Conservation (phyloP, 2,329 filamentous ascomycete genomes). For the Epichloe brachyelytri region DNA sequence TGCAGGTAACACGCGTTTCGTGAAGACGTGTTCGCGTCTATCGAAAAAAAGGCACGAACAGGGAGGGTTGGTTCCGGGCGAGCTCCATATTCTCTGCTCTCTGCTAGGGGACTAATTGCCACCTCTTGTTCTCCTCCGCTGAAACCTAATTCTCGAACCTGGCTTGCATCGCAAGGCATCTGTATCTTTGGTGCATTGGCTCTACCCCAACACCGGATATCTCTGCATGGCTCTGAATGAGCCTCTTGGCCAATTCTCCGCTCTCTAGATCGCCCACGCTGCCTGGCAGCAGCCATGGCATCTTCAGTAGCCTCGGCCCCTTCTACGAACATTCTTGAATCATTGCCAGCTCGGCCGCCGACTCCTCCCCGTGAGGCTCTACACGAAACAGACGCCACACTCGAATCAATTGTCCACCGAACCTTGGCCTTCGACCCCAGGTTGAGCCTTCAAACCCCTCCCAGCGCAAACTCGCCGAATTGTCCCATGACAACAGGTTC, state of each 20-base stretch:
- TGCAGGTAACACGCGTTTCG: constrained; percentile 3
- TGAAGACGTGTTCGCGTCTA: constrained; percentile 8
- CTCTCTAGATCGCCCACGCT: constrained; percentile 28
- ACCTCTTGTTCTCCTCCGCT: background rate
- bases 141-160: background rate
- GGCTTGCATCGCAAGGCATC: background rate
- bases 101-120: background rate
- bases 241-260: constrained; percentile 8
- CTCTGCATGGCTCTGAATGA: constrained; percentile 5
- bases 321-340: constrained; percentile 30
- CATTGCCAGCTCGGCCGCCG: constrained; percentile 46
- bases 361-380: constrained; percentile 50
- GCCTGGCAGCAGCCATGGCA: constrained; percentile 28
- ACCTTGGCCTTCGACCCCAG: constrained; percentile 24
- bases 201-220: background rate
- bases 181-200: background rate
- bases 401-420: constrained; percentile 23
- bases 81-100: background rate
- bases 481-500: constrained; percentile 28
- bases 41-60: background rate
- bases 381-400: constrained; percentile 22
- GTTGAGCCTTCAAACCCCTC: constrained; percentile 36
- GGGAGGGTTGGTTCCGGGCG: no score
- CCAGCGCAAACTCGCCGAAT: constrained; percentile 32
- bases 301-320: constrained; percentile 25